Conservation (phyloP, 1,139 yeast genomes). For the Keqinozyma sinolaborantium region DNA sequence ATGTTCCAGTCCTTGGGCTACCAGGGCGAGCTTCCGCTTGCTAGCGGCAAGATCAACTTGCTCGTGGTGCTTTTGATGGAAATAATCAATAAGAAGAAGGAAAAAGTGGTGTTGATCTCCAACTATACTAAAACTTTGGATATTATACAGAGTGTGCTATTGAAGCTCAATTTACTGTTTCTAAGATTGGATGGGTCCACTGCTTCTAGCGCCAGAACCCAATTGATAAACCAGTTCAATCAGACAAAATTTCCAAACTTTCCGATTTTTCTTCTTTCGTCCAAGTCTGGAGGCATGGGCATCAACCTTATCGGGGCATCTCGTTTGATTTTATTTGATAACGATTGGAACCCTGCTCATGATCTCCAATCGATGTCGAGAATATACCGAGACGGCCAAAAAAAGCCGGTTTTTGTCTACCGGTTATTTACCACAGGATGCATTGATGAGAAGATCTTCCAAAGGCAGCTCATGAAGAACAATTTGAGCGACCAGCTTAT, state of each 20-base stretch:
- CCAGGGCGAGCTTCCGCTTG: conserved; percentile 15
- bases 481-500: conserved; percentile 78
- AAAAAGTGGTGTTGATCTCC: conserved; percentile 83
- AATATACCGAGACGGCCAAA: conserved; percentile 92
- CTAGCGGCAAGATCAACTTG: conserved; percentile 57
- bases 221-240: conserved; percentile 70
- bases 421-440: conserved; percentile 84
- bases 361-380: conserved; percentile 97
- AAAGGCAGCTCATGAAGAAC: conserved; percentile 85
- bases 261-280: conserved; percentile 75
- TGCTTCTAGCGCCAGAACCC: conserved; percentile 59
- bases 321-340: conserved; percentile 75
- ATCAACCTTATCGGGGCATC: conserved; percentile 89
- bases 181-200: conserved; percentile 84
- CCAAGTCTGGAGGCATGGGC: conserved; percentile 95
- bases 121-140: conserved; percentile 89
- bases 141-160: conserved; percentile 58
- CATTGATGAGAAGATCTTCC: conserved; percentile 92
- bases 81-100: conserved; percentile 38
- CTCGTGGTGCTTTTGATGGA: conserved; percentile 53
- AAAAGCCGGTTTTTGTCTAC: conserved; percentile 72
- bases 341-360: conserved; percentile 93
- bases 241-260: conserved; percentile 32
- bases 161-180: conserved; percentile 47
- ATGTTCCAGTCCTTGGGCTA: conserved; percentile 21